Base-by-base conservation (phyloP, 352 stramenopile genomes). In the Pythium rishiriense region DNA sequence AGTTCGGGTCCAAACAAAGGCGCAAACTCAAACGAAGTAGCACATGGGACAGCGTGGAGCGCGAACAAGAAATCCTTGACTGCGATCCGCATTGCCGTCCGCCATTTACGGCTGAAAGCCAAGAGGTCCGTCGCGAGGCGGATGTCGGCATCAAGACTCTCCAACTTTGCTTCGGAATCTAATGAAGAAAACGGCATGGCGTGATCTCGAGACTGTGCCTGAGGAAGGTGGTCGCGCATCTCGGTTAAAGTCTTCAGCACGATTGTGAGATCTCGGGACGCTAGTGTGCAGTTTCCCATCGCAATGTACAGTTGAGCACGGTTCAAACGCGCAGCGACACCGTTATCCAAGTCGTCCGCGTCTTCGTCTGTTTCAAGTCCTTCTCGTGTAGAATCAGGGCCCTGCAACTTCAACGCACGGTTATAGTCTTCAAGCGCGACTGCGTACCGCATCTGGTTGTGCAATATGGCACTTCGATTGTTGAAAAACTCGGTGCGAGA, bases 361-460 rank as follows among this genome's bases (percentile, higher is more conserved):
- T 21, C 22, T 15, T 51, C 21, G 0, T 49, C 21, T 0, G 49
- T 22, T 28, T 9, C 41, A n/a, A 24, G n/a, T 12, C 46, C 15
- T 6, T 24, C 21, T 21, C 51, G 14, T 12, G 15, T 14, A 2
- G 7, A 33, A 39, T 47, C 29, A 24, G 25, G 51, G 14, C 39
- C n/a, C 8, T 68, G 62, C 2, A 85, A 64, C 17, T 39, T 52
- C 4, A 88, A 50, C 1, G 78, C 79, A 5, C 68, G 67, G 24
- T 78, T 84, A 58, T 87, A 87, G 47, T 89, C 80, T 50, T 81
- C 73, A 1, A 89, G 53, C 2, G 80, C 80, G 28, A 79, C 68
- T 0, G 69, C 66, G 49, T 79, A 84, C 55, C 76, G 74, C 60
- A 83, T 71, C 51, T 89, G 80, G 24, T 80, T 61, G 37, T 87